phyloP scores from a whole-genome alignment of 2,329 filamentous ascomycete genomes.

The Xylaria sp. region DNA sequence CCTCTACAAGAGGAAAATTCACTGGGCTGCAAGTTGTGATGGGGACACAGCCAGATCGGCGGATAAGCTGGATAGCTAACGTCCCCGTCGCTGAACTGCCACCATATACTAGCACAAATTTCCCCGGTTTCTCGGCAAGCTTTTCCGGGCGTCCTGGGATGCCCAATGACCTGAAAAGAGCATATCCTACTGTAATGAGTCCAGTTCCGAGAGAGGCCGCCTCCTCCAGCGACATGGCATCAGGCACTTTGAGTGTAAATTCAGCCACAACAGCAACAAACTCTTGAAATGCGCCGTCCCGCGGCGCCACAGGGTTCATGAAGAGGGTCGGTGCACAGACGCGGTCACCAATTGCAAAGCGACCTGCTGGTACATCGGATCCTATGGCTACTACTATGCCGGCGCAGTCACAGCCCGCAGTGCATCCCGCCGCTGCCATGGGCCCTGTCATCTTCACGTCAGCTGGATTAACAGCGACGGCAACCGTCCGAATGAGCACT shows the following conservation, averaged over 20 bases:
- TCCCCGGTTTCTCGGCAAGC: background rate
- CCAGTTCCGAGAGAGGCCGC: background rate
- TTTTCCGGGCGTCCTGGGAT: background rate
- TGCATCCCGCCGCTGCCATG: background rate
- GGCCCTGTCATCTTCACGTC: slow-evolving; percentile 2
- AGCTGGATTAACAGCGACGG: slow-evolving; percentile 10
- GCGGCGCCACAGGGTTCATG: background rate
- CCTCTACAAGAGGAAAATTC: background rate
- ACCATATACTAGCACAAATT: background rate
- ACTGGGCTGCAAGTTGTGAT: background rate
- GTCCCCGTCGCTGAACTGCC: background rate
- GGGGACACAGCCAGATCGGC: background rate
- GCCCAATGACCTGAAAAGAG: background rate
- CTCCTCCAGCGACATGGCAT: background rate
- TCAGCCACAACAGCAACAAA: background rate
- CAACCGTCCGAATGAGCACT: background rate
- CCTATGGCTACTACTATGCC: background rate
- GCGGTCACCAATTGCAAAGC: background rate
- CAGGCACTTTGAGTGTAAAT: background rate
- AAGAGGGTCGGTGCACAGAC: background rate
- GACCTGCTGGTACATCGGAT: fast-evolving
- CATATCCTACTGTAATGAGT: background rate
- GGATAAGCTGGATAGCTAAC: slow-evolving; percentile 5
- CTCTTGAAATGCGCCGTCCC: slow-evolving; percentile 1
- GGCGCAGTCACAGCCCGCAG: background rate